Base-by-base conservation (phyloP, 148 eudicot genomes). In the Suaeda aralocaspica region DNA sequence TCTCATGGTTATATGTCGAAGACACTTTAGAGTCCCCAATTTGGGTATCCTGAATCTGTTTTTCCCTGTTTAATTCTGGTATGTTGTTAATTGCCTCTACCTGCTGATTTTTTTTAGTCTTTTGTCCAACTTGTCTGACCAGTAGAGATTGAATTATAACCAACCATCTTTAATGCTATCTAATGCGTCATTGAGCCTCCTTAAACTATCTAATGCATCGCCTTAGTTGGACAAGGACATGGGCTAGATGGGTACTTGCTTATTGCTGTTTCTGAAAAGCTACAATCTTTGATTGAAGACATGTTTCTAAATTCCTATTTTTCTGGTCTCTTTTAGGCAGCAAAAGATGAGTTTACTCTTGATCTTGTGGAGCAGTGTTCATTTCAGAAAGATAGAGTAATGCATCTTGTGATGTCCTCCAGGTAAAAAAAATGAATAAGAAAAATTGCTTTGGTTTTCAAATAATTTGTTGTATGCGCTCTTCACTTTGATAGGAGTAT, bases 311-410 rank as follows among this genome's bases (percentile, higher is more conserved):
- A n/a, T n/a, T n/a, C 19, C 18, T 22, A 12, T 29, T 39, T 29
- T 22, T 59, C 30, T 58, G n/a, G 58, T n/a, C 73, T 76, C 36
- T 59, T 79, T 21, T 75, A 94, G 99, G 91, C 78, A 53, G 97
- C 96, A 60, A 94, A 87, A 84, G 99, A 94, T 75, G 99, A 94
- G 76, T 94, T 94, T 60, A 94, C 99, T n/a, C 90, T 91, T 16
- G 99, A 94, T 84, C 99, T 94, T 72, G 99, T 94, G 79, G 99
- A 94, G 79, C 99, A 94, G 75, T 94, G 99, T 75, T 91, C 97
- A 39, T 94, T 94, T 69, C 99, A 94, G 65, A 94, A 94, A 85
- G 92, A 94, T 74, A 79, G 84, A 78, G 86, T 91, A 45, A 94
- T 94, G 99, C 99, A 94, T 80, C 90, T 94, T 74, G 90, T 84